Evolutionary conservation across 306 rosid genomes (phyloP).

Genomic region (Medicago ruthenica): DNA sequence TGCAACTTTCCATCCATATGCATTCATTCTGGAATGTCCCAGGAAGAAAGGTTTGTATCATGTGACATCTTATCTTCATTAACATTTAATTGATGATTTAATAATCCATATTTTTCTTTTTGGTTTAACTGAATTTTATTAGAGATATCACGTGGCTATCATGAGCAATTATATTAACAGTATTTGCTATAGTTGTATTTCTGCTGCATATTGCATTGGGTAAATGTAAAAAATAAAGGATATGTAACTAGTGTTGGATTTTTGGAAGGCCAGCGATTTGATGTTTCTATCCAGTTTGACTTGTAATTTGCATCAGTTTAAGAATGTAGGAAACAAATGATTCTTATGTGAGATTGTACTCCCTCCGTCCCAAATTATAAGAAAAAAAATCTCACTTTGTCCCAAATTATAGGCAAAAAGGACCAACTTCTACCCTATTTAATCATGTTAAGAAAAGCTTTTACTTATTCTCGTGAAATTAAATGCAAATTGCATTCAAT

Average conservation of each 20-base stretch:
- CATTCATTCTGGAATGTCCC: conserved; percentile 98
- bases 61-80: background rate
- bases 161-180: background rate
- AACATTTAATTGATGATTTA: background rate
- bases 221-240: background rate
- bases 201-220: background rate
- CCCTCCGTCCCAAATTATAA: too few relatives aligned
- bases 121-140: background rate
- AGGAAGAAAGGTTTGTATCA: conserved; percentile 87
- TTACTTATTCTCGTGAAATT: too few relatives aligned
- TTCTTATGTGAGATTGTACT: background rate
- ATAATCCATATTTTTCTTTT: background rate
- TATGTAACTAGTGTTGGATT: background rate
- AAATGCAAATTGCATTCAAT: too few relatives aligned
- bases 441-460: too few relatives aligned
- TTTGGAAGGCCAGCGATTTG: background rate
- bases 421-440: too few relatives aligned
- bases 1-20: conserved; percentile 98
- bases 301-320: conserved; percentile 1
- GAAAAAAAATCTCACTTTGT: too few relatives aligned
- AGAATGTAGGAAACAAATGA: background rate
- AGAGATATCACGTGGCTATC: background rate
- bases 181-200: conserved; percentile 1
- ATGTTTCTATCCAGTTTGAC: background rate
- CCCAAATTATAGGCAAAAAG: too few relatives aligned